Evolutionary conservation across 2,329 filamentous ascomycete genomes (phyloP), one percentile per base, ranked within the genome.

Genomic region (Neopestalotiopsis clavispora): DNA sequence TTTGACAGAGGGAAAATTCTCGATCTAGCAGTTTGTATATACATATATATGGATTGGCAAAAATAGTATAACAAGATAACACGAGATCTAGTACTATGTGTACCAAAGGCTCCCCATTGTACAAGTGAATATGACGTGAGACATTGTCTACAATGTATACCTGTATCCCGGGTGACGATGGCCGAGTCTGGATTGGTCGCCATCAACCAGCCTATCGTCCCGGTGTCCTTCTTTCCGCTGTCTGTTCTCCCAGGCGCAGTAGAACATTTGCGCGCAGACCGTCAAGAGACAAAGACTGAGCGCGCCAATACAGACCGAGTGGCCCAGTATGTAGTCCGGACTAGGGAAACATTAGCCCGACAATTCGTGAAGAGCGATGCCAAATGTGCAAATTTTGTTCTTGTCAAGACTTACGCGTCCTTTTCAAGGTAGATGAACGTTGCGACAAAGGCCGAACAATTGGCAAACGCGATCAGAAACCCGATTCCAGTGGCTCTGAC

Each of bases 341-440:
- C 64, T 66, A 34, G 10, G 14, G 10, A 20, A 5, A 20, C 20
- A 12, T 66, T 14, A 62, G 59, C 34, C n/a, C 17, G 20, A 52
- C 10, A 52, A n/a, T 17, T 6, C 20, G 17, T 52, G 14, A 13
- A 12, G 7, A 52, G 45, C n/a, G 45, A 52, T 52, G 42, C 14
- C n/a, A 9, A 49, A 20, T 20, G 17, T 3, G 14, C 20, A 23
- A 23, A 63, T 17, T 63, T 28, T 28, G 23, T 4, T 28, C 7
- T 12, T 14, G 13, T 17, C 10, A 40, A 7, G 6, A 38, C 64
- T 66, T 28, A 66, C 17, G 78, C 80, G 73, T 84, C 82, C 68
- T 77, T 72, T n/a, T 75, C 72, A 4, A 85, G 75, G 70, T 84
- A 84, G 23, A 81, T 81, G 67, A 83, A 84, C 0, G 83, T 81